Percentiles rank a stretch among this genome's conserved stretches.
Evolutionary conservation across 768 basidiomycete genomes (phyloP).

Genomic region (Rhizopogon vesiculosus): DNA sequence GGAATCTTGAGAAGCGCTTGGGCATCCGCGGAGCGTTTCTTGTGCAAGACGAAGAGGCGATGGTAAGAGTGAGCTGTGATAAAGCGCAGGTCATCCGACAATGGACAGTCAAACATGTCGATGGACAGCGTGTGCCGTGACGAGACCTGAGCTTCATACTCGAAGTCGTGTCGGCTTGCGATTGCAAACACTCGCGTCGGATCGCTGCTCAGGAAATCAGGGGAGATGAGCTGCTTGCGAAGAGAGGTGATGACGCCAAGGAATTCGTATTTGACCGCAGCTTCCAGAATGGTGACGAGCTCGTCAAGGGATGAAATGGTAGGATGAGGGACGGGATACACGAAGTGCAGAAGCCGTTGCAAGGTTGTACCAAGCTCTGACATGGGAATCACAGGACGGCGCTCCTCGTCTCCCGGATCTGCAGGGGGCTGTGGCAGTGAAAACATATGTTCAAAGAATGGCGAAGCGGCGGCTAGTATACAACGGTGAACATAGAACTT

Average conservation of each 20-base stretch:
- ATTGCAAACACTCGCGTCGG: conserved; percentile 69
- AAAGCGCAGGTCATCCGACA: conserved; percentile 58
- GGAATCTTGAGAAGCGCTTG: conserved; percentile 40
- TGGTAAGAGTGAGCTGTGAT: conserved; percentile 69
- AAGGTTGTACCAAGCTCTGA: conserved; percentile 45
- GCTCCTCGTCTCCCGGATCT: conserved; percentile 12
- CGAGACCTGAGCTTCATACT: conserved; percentile 58
- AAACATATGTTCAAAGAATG: conserved; percentile 70
- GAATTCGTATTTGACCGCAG: conserved; percentile 66
- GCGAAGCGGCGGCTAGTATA: conserved; percentile 59
- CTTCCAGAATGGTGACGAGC: conserved; percentile 43
- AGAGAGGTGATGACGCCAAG: conserved; percentile 39
- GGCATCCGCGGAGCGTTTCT: conserved; percentile 45
- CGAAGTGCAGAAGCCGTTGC: conserved; percentile 48
- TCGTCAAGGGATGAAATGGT: conserved; percentile 46
- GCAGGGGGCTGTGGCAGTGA: conserved; percentile 49
- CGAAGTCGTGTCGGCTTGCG: conserved; percentile 59
- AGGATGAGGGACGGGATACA: conserved; percentile 62
- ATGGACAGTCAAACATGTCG: conserved; percentile 51
- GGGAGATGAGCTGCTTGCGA: conserved; percentile 47
- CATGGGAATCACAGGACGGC: conserved; percentile 47
- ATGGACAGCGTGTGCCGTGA: conserved; percentile 52
- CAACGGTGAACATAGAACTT: conserved; percentile 60
- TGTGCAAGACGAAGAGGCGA: conserved; percentile 57
- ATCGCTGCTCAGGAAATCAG: conserved; percentile 39